Percentiles rank a stretch among this genome's conserved stretches.
phyloP scores from a whole-genome alignment of 495 filamentous ascomycete genomes.

The Penicillium maclennaniae region DNA sequence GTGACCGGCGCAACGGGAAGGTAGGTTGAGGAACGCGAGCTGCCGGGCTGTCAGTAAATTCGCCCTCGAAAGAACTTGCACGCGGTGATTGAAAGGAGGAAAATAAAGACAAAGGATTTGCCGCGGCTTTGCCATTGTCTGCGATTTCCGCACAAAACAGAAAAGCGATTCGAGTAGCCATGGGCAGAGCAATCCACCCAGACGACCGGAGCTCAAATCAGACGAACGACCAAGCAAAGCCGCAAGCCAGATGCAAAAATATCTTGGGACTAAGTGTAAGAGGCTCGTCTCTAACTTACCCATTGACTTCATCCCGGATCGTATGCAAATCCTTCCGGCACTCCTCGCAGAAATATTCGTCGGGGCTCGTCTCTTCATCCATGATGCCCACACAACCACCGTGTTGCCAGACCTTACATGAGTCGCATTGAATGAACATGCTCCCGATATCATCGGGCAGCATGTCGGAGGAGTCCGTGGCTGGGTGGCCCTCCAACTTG shows the following conservation, averaged over 20 bases:
- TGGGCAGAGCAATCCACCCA: background rate
- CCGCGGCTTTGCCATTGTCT: background rate
- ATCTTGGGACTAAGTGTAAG: background rate
- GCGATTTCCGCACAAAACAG: background rate
- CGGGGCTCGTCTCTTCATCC: slow-evolving; percentile 84
- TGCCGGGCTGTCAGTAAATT: slow-evolving; percentile 36
- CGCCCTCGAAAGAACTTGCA: background rate
- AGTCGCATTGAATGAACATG: slow-evolving; percentile 96
- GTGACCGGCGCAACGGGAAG: slow-evolving; percentile 54
- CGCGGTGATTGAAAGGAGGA: background rate
- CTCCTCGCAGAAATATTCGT: slow-evolving; percentile 96
- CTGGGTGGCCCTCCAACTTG: slow-evolving; percentile 50
- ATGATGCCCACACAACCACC: slow-evolving; percentile 97
- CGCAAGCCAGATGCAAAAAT: slow-evolving; percentile 7
- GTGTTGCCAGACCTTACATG: slow-evolving; percentile 98
- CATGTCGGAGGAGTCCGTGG: slow-evolving; percentile 37
- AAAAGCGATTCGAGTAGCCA: slow-evolving; percentile 5
- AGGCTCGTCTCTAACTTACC: slow-evolving; percentile 58
- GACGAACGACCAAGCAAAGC: slow-evolving; percentile 8
- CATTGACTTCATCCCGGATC: slow-evolving; percentile 72
- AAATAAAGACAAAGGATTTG: background rate
- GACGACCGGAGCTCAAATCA: background rate
- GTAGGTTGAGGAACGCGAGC: slow-evolving; percentile 65
- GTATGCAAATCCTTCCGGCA: slow-evolving; percentile 90
- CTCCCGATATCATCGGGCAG: slow-evolving; percentile 83